Base-by-base conservation (phyloP, 2,329 filamentous ascomycete genomes). In the Fusarium lyarnte region DNA sequence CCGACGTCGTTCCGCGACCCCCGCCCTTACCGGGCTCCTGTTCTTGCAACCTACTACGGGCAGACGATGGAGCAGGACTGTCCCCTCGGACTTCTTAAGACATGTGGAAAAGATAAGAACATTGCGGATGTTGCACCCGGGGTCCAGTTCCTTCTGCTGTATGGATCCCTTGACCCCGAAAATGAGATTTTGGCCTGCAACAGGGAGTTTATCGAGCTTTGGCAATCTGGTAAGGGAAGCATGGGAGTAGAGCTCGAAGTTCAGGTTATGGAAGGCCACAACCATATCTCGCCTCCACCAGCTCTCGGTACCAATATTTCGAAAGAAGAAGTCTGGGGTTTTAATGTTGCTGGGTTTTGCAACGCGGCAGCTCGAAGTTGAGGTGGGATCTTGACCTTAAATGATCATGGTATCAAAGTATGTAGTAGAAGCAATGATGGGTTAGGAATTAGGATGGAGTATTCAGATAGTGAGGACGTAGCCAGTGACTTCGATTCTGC, bases 371-470 rank as follows among this genome's bases (percentile, higher is more conserved):
- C 41, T 17, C 11, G 3, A 31, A 31, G 14, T 13, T 31, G 35
- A 54, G 23, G 7, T 14, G 14, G 9, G 19, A 4, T 53, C 21
- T 23, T 7, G 8, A 19, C 4, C 3, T 4, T 4, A 2, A 29
- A 10, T 4, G 19, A n/a, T n/a, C 10, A n/a, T 10, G 14, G 19
- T 9, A 9, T 29, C 2, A 23, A 17, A 42, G 25, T 1, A 23
- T 19, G 6, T 3, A 4, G 8, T 13, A 14, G 7, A 25, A 29
- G 3, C 11, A 14, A 2, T 21, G 2, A 27, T 8, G 6, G 2
- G n/a, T 8, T 2, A 1, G 5, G 9, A 14, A 11, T 1, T 19
- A 17, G 5, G 5, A 2, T 38, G 13, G 9, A 38, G 3, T 4
- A n/a, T 13, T 17, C 6, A 16, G n/a, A 19, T 4, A 31, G 2